These are phyloP conservation scores for Elaeagnus macrophylla DNA, from an alignment of 306 rosid genomes.

Conservation along the genomic window DNA sequence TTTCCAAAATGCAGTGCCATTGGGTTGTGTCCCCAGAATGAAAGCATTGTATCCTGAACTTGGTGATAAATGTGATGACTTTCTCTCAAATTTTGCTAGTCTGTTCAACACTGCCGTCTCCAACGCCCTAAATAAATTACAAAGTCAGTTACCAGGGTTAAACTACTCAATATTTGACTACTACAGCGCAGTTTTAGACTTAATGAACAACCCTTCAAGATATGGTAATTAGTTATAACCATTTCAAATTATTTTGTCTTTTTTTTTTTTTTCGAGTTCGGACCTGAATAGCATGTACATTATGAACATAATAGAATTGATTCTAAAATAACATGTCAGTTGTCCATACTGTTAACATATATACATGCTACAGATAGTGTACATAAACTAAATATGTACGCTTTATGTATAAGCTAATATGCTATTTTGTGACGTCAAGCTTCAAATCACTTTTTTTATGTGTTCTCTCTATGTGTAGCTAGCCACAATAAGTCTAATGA, in stretches of 20 bases:
- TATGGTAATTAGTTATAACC: conserved; percentile 5
- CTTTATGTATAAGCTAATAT: no score
- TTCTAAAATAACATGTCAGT: no score
- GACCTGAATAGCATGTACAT: no score
- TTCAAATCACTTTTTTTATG: no score
- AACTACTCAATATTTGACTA: conserved; percentile 8
- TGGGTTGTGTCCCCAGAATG: conserved; percentile 7
- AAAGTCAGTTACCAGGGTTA: conserved; percentile 19
- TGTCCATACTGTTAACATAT: no score
- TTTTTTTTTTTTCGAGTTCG: no score
- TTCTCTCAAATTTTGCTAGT: not conserved
- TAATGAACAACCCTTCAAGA: conserved; percentile 15
- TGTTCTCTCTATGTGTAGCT: no score
- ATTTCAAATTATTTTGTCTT: no score
- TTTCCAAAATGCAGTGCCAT: conserved; percentile 7
- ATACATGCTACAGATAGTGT: no score
- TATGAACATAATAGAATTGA: no score
- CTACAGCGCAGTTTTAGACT: conserved; percentile 1
- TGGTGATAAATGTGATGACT: not conserved
- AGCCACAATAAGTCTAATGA: not conserved
- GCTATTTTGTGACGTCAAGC: no score
- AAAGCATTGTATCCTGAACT: not conserved
- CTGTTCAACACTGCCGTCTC: conserved; percentile 11
- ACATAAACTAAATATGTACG: no score
- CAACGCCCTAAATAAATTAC: not conserved